Base-by-base conservation (phyloP, 306 rosid species). In the Potentilla sterilis region DNA sequence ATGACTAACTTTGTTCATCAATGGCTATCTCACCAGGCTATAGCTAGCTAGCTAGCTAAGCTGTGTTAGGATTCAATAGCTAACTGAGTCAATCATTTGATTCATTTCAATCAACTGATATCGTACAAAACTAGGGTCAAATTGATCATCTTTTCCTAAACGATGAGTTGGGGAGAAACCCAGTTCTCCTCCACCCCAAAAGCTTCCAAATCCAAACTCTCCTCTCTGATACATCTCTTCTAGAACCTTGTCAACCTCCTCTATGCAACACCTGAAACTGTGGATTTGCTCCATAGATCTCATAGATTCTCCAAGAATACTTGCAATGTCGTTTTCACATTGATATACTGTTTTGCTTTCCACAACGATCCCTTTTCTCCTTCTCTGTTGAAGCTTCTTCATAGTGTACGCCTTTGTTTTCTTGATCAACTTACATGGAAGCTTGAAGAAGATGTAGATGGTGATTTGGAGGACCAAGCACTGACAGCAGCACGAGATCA, bases 401-500 rank as follows among this genome's bases (percentile, higher is more conserved):
- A 73, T 86, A 0, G 87, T 95, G 34, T 79, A 86, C 6, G 85
- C 83, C 55, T 83, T 89, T 19, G 94, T 87, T 83, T 72, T 91
- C 42, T 59, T 79, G 41, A 87, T 75, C 70, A 90, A 14, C 64
- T 84, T 94, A 78, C 61, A 24, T 11, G 96, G 97, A 75, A 92
- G 91, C 83, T 86, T 85, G 82, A 88, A 83, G 75, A 94, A 54
- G 65, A 88, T 54, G 63, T 88, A 73, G 63, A 94, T 61, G 68
- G 89, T 34, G 76, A 90, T 80, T 67, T 94, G 97, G 34, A 94
- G 74, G 47, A 89, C 63, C 85, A 94, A 71, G 93, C 96, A 90
- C 52, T 94, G 96, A 83, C 98, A 90, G 88, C 97, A 91, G 67
- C 98, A 91, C 11, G 87, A 91, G 59, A 94, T 70, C 46, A 90